Evolutionary conservation across 495 filamentous ascomycete species (phyloP).

Genomic region (Penicillium diatomitis): DNA sequence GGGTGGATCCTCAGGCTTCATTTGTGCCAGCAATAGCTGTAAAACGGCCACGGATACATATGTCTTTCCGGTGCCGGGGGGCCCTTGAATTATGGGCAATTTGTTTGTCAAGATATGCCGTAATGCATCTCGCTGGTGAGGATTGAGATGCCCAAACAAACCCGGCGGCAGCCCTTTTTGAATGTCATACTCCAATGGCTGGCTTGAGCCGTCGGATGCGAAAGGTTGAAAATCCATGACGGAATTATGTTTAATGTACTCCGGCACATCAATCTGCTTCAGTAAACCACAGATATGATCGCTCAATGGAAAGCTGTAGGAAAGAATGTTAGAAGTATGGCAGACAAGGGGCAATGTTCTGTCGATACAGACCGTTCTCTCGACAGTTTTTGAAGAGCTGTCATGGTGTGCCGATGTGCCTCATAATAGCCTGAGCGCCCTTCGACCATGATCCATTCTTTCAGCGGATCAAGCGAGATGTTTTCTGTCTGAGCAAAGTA

Average conservation of each 20-base stretch:
- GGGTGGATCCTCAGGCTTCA: constrained; percentile 51
- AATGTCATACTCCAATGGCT: constrained; percentile 31
- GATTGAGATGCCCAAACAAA: constrained; percentile 49
- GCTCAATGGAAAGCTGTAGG: constrained; percentile 47
- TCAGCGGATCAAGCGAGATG: constrained; percentile 55
- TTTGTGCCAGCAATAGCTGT: constrained; percentile 55
- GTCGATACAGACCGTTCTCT: constrained; percentile 39
- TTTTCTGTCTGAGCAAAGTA: constrained; percentile 57
- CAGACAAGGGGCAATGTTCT: constrained; percentile 8
- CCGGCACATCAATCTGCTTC: constrained; percentile 34
- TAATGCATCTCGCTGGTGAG: constrained; percentile 59
- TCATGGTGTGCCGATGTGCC: constrained; percentile 58
- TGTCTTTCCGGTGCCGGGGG: constrained; percentile 88
- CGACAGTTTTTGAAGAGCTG: constrained; percentile 63
- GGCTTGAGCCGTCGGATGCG: constrained; percentile 3
- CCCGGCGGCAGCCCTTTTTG: constrained; percentile 41
- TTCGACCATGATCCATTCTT: constrained; percentile 74
- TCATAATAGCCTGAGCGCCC: constrained; percentile 64
- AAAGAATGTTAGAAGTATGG: constrained; percentile 3
- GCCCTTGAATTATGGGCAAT: constrained; percentile 78
- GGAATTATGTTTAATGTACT: constrained; percentile 40
- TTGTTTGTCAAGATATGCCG: constrained; percentile 61
- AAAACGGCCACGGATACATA: constrained; percentile 66
- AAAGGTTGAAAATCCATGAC: constrained; percentile 37
- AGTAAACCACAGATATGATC: constrained; percentile 51